These are phyloP conservation scores for Aspergillus chevalieri DNA, from an alignment of 2,329 filamentous ascomycete genomes.

Conservation along the genomic window DNA sequence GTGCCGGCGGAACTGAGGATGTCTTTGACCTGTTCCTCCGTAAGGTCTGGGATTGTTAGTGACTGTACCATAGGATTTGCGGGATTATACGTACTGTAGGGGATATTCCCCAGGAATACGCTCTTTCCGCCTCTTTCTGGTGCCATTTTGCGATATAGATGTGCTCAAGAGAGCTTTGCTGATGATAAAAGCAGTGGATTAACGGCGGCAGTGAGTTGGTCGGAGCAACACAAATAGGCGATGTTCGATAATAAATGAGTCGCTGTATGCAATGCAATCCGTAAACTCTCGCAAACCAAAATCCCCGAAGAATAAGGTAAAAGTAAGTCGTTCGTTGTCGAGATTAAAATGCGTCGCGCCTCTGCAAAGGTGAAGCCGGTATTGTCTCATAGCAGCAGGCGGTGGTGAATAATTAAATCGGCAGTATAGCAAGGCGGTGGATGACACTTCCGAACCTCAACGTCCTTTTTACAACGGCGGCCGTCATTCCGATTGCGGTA, in stretches of 20 bases:
- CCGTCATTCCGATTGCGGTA: slow-evolving; percentile 14
- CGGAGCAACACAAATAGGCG: too few species aligned
- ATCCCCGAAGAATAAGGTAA: neutral
- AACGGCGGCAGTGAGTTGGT: neutral
- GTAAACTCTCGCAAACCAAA: neutral
- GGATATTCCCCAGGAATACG: slow-evolving; percentile 52
- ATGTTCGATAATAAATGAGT: too few species aligned
- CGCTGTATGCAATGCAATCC: too few species aligned
- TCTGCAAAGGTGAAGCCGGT: slow-evolving; percentile 11
- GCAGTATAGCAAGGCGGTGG: neutral
- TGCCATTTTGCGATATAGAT: slow-evolving; percentile 30
- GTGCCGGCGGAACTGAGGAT: slow-evolving; percentile 87
- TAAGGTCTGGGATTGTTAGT: slow-evolving; percentile 61
- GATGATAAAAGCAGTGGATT: neutral
- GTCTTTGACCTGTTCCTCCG: slow-evolving; percentile 91
- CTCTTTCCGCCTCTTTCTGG: slow-evolving; percentile 41
- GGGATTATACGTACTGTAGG: slow-evolving; percentile 62
- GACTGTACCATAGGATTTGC: neutral
- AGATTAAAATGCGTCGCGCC: neutral
- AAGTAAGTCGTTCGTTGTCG: neutral
- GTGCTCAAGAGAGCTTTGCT: neutral
- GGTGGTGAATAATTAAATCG: neutral
- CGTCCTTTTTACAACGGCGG: slow-evolving; percentile 7
- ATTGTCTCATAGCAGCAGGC: slow-evolving; percentile 1
- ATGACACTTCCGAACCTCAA: neutral